These are phyloP conservation scores for Yamadazyma friedrichii DNA, from an alignment of 1,139 yeast genomes.

Conservation along the genomic window DNA sequence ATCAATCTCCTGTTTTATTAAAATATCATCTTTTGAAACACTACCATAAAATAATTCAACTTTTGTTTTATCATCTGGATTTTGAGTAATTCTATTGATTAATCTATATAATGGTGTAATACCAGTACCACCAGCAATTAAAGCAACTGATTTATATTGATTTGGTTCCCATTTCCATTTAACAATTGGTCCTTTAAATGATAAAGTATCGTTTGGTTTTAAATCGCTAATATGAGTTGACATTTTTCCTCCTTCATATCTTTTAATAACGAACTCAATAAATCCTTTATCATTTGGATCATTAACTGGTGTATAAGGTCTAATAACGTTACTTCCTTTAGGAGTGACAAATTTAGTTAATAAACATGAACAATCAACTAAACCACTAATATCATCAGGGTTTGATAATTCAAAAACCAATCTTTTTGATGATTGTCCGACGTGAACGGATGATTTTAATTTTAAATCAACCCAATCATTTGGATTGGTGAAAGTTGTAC, in stretches of 20 bases:
- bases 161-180: conserved; percentile 94
- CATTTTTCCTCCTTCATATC: conserved; percentile 83
- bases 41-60: conserved; percentile 76
- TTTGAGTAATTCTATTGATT: conserved; percentile 71
- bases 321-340: conserved; percentile 84
- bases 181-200: conserved; percentile 92
- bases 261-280: conserved; percentile 80
- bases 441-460: conserved; percentile 52
- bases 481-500: conserved; percentile 64
- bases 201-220: conserved; percentile 75
- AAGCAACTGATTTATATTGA: conserved; percentile 70
- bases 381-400: conserved; percentile 71
- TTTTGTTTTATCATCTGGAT: conserved; percentile 76
- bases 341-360: conserved; percentile 79
- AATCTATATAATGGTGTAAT: conserved; percentile 94
- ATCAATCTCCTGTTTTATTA: conserved; percentile 79
- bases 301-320: conserved; percentile 95
- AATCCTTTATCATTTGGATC: conserved; percentile 69
- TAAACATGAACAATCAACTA: conserved; percentile 76
- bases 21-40: conserved; percentile 72
- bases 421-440: conserved; percentile 65
- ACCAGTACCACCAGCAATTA: conserved; percentile 97
- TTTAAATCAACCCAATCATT: conserved; percentile 82
- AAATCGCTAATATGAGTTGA: conserved; percentile 70
- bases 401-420: conserved; percentile 72